Conservation (phyloP, 805 yeast genomes). For the Komagataella pseudopastoris region DNA sequence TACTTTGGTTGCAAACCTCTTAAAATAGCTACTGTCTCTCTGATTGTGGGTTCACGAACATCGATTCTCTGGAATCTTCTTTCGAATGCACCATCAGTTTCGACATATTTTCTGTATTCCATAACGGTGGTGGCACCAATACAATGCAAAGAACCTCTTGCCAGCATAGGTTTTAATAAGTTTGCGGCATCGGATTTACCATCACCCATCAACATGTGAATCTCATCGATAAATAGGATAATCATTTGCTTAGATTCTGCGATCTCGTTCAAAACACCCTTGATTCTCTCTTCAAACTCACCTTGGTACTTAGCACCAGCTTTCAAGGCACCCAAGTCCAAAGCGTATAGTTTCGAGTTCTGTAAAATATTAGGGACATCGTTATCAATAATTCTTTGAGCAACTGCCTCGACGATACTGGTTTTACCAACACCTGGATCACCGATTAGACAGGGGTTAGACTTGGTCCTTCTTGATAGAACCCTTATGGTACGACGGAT, state of each 20-base stretch:
- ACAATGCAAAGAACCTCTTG: slow-evolving; percentile 92
- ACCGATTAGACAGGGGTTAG: slow-evolving; percentile 93
- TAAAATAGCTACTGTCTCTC: slow-evolving; percentile 89
- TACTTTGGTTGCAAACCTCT: slow-evolving; percentile 93
- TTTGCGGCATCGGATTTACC: slow-evolving; percentile 97
- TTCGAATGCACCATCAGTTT: slow-evolving; percentile 97
- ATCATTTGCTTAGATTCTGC: slow-evolving; percentile 80
- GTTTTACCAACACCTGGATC: slow-evolving; percentile 99
- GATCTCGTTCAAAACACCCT: slow-evolving; percentile 90
- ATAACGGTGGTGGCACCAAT: slow-evolving; percentile 96
- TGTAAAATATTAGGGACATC: slow-evolving; percentile 88
- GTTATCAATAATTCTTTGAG: slow-evolving; percentile 89
- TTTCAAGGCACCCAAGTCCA: slow-evolving; percentile 91
- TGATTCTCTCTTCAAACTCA: slow-evolving; percentile 95
- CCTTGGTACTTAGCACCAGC: slow-evolving; percentile 99
- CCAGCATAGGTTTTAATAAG: slow-evolving; percentile 90
- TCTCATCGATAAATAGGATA: slow-evolving; percentile 89
- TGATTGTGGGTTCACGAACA: slow-evolving; percentile 84
- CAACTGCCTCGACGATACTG: slow-evolving; percentile 96
- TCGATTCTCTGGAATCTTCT: slow-evolving; percentile 97
- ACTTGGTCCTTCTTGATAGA: slow-evolving; percentile 91
- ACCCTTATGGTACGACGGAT: slow-evolving; percentile 91
- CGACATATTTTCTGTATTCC: slow-evolving; percentile 85
- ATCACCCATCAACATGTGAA: slow-evolving; percentile 99
- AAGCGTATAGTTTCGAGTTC: slow-evolving; percentile 67